Conservation (phyloP, 192 early-diverging fungal genomes). For the Spizellomyces sp. region DNA sequence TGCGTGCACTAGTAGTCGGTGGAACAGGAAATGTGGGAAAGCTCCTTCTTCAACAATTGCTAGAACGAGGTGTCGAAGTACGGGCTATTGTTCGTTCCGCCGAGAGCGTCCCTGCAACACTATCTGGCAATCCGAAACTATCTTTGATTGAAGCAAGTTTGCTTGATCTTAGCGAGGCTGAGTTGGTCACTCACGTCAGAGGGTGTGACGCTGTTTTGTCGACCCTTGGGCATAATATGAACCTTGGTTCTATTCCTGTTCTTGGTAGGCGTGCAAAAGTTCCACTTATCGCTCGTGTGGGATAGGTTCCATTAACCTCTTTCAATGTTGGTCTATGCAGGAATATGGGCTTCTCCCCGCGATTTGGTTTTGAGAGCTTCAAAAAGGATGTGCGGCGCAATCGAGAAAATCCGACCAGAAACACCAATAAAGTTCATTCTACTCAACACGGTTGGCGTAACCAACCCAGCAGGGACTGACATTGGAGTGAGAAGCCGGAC, state of each 20-base stretch:
- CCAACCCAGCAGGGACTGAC: slow-evolving; percentile 20
- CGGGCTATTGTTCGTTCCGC: slow-evolving; percentile 11
- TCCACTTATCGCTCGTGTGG: too few relatives aligned
- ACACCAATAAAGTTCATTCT: slow-evolving; percentile 5
- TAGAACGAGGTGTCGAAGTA: not conserved
- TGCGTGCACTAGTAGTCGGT: not conserved
- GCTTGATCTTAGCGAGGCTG: not conserved
- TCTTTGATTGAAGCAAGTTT: slow-evolving; percentile 9
- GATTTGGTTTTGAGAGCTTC: slow-evolving; percentile 13
- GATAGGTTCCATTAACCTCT: too few relatives aligned
- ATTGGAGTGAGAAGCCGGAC: not conserved
- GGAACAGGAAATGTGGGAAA: slow-evolving; percentile 8
- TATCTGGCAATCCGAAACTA: slow-evolving; percentile 10
- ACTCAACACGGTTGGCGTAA: slow-evolving; percentile 17
- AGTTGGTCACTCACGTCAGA: not conserved
- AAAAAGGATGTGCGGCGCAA: slow-evolving; percentile 6
- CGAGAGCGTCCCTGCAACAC: not conserved
- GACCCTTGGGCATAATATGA: slow-evolving; percentile 22
- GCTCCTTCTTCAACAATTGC: slow-evolving; percentile 1
- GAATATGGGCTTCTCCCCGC: slow-evolving; percentile 11
- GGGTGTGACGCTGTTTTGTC: slow-evolving; percentile 17
- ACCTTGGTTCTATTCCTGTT: slow-evolving; percentile 6
- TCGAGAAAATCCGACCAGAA: not conserved
- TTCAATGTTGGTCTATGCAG: too few relatives aligned
- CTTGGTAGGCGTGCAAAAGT: not conserved